Percentiles rank a stretch among this genome's conserved stretches.
Conservation (phyloP, 768 basidiomycete species). For the Tulasnella sp. region DNA sequence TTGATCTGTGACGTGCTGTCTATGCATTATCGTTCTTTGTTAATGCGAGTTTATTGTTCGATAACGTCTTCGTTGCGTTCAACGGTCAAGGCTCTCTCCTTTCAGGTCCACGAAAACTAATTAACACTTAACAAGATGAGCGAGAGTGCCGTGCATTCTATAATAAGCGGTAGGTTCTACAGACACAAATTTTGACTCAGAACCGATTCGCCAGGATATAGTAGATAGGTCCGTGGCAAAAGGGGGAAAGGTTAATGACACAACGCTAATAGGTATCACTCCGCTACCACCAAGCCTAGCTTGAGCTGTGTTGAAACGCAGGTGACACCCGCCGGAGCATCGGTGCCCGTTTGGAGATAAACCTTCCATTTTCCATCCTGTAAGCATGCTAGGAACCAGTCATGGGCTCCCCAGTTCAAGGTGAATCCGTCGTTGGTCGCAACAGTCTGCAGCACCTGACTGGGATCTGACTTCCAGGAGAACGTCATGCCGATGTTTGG, state of each 20-base stretch:
- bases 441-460: background rate
- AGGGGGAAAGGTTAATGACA: background rate
- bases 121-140: background rate
- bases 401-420: background rate
- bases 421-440: background rate
- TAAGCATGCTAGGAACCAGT: slow-evolving; percentile 1
- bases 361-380: slow-evolving; percentile 14
- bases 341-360: slow-evolving; percentile 11
- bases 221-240: background rate
- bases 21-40: background rate
- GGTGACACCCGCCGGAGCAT: background rate
- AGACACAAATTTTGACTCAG: too few relatives aligned
- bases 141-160: too few relatives aligned
- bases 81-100: too few relatives aligned
- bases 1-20: background rate
- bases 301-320: slow-evolving; percentile 3
- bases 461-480: background rate
- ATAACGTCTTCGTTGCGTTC: background rate
- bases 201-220: too few relatives aligned
- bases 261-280: background rate
- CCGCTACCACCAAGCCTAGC: background rate
- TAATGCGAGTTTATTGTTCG: background rate
- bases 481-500: background rate
- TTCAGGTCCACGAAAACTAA: background rate
- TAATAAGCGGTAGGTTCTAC: too few relatives aligned